A percentile compares a stretch with the other conserved stretches of the same genome.
Conservation (phyloP, 148 eudicot genomes). For the Vaccinium myrtillus region DNA sequence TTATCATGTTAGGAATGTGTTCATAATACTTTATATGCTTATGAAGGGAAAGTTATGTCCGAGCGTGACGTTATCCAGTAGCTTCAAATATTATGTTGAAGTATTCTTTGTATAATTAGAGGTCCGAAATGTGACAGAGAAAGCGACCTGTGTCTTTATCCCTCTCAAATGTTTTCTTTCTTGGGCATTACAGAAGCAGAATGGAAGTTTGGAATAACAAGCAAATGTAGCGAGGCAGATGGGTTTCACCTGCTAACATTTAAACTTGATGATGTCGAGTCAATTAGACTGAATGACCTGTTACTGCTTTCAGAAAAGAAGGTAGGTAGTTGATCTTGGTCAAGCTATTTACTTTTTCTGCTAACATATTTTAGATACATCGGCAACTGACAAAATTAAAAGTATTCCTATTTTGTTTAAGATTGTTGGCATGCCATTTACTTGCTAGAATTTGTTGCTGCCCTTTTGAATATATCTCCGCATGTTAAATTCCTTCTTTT, state of each 20-base stretch:
- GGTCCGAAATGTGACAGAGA: neutral
- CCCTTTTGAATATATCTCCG: neutral
- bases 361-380: neutral
- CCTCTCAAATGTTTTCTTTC: constrained; percentile 11
- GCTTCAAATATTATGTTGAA: neutral
- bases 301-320: constrained; percentile 59
- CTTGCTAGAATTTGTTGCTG: neutral
- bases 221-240: constrained; percentile 58
- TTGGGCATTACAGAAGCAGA: constrained; percentile 35
- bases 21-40: neutral
- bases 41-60: neutral
- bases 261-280: constrained; percentile 33
- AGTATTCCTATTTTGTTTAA: neutral
- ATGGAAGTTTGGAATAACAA: constrained; percentile 34
- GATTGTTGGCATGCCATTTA: neutral
- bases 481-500: neutral
- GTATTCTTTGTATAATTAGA: neutral
- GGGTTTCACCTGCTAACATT: constrained; percentile 58
- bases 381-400: neutral
- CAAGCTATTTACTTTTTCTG: neutral
- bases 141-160: neutral
- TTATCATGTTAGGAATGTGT: neutral
- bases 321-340: constrained; percentile 35
- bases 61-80: neutral
- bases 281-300: constrained; percentile 69